These are phyloP conservation scores for Lithocarpus polystachyus DNA, from an alignment of 306 rosid species.

Conservation along the genomic window DNA sequence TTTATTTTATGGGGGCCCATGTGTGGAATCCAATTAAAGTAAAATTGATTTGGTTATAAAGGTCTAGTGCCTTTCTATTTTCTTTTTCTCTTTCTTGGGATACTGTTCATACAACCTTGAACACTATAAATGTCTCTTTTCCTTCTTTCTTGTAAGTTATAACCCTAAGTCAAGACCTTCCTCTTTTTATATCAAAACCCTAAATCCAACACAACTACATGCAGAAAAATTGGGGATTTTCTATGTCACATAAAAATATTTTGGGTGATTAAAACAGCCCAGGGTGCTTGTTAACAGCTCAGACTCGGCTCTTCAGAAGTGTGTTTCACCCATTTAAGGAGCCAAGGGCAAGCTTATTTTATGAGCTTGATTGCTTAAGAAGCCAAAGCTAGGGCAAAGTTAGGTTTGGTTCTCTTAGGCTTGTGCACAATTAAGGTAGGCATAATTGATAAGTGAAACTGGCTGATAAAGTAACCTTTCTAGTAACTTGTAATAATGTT, in stretches of 20 bases:
- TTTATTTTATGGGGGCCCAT: no score
- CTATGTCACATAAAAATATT: background rate
- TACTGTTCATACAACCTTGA: no score
- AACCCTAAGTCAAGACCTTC: no score
- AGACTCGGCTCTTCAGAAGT: slow-evolving; percentile 7
- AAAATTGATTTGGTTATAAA: no score
- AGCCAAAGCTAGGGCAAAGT: slow-evolving; percentile 16
- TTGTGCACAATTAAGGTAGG: slow-evolving; percentile 7
- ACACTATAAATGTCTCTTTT: no score
- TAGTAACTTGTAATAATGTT: background rate
- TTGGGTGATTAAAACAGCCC: slow-evolving; percentile 19
- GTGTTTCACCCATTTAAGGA: background rate
- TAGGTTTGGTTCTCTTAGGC: slow-evolving; percentile 14
- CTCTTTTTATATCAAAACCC: no score
- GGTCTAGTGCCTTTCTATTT: no score
- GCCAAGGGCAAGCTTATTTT: background rate
- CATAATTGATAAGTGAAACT: slow-evolving; percentile 1
- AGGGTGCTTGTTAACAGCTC: slow-evolving; percentile 13
- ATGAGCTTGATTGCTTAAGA: slow-evolving; percentile 16
- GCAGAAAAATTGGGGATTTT: no score
- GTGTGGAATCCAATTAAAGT: no score
- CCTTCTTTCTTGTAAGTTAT: no score
- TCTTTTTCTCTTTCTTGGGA: no score
- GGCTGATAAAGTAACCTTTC: background rate
- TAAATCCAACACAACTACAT: no score